These are phyloP conservation scores for Anisogramma anomala DNA, from an alignment of 2,329 filamentous ascomycete genomes.

Conservation along the genomic window DNA sequence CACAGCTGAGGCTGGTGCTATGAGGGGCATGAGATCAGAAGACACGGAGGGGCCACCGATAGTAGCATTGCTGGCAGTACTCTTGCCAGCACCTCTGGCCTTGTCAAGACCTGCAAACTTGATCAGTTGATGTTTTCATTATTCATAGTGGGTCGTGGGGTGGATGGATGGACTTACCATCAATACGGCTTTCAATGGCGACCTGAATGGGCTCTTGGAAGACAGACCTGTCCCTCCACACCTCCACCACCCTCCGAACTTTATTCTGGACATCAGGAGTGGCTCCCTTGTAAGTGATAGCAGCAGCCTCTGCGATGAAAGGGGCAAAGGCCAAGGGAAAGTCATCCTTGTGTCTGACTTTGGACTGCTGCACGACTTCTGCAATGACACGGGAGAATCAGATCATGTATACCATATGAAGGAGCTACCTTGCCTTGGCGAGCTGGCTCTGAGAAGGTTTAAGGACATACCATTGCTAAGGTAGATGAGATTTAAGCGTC, in stretches of 20 bases:
- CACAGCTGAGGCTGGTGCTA: slow-evolving; percentile 60
- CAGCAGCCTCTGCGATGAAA: slow-evolving; percentile 80
- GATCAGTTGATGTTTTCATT: slow-evolving; percentile 1
- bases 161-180: slow-evolving; percentile 44
- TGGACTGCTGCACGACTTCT: slow-evolving; percentile 96
- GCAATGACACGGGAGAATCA: slow-evolving; percentile 1
- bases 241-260: slow-evolving; percentile 78
- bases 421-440: background rate
- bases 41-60: slow-evolving; percentile 56
- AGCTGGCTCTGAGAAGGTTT: background rate
- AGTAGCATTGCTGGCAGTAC: slow-evolving; percentile 49
- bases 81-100: slow-evolving; percentile 39
- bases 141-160: background rate
- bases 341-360: slow-evolving; percentile 82
- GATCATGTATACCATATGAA: background rate
- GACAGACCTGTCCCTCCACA: slow-evolving; percentile 79
- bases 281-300: slow-evolving; percentile 82
- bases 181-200: slow-evolving; percentile 66
- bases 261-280: slow-evolving; percentile 79
- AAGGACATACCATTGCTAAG: slow-evolving; percentile 70
- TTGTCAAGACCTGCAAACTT: slow-evolving; percentile 49
- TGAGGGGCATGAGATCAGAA: slow-evolving; percentile 64
- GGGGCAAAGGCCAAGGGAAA: slow-evolving; percentile 88
- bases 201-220: slow-evolving; percentile 73
- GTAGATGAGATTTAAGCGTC: slow-evolving; percentile 84